A percentile compares a stretch with the other conserved stretches of the same genome.
Conservation (phyloP, 75 land plant species). For the Selaginella moellendorffii region DNA sequence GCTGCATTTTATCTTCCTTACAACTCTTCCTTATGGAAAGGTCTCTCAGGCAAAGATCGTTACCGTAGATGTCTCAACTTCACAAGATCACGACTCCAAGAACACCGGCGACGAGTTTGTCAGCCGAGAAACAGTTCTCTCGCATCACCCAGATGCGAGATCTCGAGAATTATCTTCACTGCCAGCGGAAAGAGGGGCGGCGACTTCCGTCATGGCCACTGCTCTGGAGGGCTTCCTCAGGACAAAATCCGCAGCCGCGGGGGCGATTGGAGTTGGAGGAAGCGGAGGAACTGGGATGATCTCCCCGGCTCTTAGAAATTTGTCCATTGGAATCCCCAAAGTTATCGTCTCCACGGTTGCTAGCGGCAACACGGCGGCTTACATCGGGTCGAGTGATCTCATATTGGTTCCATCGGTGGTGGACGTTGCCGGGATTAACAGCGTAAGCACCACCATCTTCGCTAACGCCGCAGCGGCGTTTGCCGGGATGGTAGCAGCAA, state of each 20-base stretch:
- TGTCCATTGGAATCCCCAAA: constrained; percentile 84
- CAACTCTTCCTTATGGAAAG: background rate
- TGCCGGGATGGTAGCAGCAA: constrained; percentile 67
- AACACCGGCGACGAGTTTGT: constrained; percentile 28
- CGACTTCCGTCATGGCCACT: constrained; percentile 42
- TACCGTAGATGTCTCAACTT: constrained; percentile 67
- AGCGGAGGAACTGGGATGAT: constrained; percentile 86
- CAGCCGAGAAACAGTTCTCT: constrained; percentile 44
- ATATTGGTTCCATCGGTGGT: constrained; percentile 85
- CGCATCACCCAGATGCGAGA: constrained; percentile 20
- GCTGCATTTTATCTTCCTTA: too few relatives aligned
- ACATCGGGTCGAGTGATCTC: constrained; percentile 72
- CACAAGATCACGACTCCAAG: constrained; percentile 8
- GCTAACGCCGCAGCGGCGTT: constrained; percentile 80
- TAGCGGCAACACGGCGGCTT: constrained; percentile 76
- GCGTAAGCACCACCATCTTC: constrained; percentile 48
- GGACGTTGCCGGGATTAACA: constrained; percentile 64
- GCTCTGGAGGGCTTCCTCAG: constrained; percentile 47
- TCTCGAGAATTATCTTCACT: constrained; percentile 15
- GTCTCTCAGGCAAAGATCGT: constrained; percentile 57
- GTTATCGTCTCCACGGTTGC: constrained; percentile 85
- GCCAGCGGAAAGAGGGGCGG: constrained; percentile 58
- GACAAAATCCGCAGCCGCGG: constrained; percentile 34
- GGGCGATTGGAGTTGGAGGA: constrained; percentile 85
- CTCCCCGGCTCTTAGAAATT: constrained; percentile 61